Base-by-base conservation (phyloP, 768 basidiomycete genomes). In the Pisolithus tinctorius region DNA sequence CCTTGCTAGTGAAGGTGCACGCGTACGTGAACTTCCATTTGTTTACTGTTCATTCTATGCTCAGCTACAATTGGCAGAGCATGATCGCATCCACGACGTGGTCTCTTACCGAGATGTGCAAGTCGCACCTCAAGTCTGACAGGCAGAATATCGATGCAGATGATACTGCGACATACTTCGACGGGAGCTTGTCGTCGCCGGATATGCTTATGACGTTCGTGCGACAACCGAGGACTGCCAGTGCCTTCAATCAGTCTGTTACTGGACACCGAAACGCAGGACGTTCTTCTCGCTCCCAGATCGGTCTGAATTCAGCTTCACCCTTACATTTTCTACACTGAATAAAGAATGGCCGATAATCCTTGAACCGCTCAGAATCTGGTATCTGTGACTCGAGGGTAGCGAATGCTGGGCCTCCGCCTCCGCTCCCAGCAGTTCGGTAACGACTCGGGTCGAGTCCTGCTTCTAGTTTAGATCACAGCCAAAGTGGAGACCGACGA, bases 21-120 rank as follows among this genome's bases (percentile, higher is more conserved):
- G 93, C 75, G 93, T 91, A 58, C 1, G 77, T 50, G 1, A 26
- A 31, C 40, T 17, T 41, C 41, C 31, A 4, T 47, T n/a, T 6
- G n/a, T 4, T n/a, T 20, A 11, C 2, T 1, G 14, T 9, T 43
- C n/a, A 37, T 4, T 27, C 40, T 13, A 11, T 47, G 8, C 57
- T 56, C 4, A 1, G 5, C 7, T 52, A 41, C 36, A 3, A 27
- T 10, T 1, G 6, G 17, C 60, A 95, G 93, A 85, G 88, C 20
- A 95, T 97, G 92, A 98, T 99, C 64, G 71, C 85, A 0, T 98
- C 96, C 3, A 97, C 93, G 4, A 98, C 96, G 1, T 99, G 96
- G 96, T 95, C 94, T 2, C 71, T 98, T 48, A 92, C 91, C 8
- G 96, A 99, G 68, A 97, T 99, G 93, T 93, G 90, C 70, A 80